phyloP scores from a whole-genome alignment of 257 asterid species.

The Petrea volubilis region DNA sequence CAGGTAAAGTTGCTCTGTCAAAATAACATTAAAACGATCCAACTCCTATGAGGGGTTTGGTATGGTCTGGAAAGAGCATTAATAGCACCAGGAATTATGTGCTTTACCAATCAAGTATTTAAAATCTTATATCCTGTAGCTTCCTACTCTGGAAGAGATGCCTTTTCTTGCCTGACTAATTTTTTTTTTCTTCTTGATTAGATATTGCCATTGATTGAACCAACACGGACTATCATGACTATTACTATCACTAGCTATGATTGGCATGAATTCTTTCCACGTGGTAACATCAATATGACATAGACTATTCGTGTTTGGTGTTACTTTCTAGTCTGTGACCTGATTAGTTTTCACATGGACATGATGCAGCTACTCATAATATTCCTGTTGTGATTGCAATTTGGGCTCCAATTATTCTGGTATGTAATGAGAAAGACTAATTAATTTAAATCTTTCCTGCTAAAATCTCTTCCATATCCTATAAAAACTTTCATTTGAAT shows the following conservation, averaged over 20 bases:
- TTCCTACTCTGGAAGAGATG: neutral
- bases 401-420: conserved; percentile 94
- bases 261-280: conserved; percentile 97
- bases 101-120: neutral
- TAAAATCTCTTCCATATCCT: conserved; percentile 22
- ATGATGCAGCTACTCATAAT: conserved; percentile 72
- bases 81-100: neutral
- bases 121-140: neutral
- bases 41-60: neutral
- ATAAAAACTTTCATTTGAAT: conserved; percentile 23
- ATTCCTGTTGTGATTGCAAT: conserved; percentile 81
- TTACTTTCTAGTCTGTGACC: conserved; percentile 22
- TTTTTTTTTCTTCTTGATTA: conserved; percentile 32
- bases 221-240: conserved; percentile 72
- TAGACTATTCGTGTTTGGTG: conserved; percentile 7
- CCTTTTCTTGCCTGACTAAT: conserved; percentile 8
- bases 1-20: neutral
- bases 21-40: neutral
- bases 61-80: neutral
- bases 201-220: conserved; percentile 93
- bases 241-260: conserved; percentile 70
- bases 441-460: conserved; percentile 3
- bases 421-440: conserved; percentile 32
- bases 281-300: conserved; percentile 51
- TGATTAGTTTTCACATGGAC: conserved; percentile 30